These are phyloP conservation scores for Colletotrichum lupini DNA, from an alignment of 2,329 filamentous ascomycete genomes.

Conservation along the genomic window DNA sequence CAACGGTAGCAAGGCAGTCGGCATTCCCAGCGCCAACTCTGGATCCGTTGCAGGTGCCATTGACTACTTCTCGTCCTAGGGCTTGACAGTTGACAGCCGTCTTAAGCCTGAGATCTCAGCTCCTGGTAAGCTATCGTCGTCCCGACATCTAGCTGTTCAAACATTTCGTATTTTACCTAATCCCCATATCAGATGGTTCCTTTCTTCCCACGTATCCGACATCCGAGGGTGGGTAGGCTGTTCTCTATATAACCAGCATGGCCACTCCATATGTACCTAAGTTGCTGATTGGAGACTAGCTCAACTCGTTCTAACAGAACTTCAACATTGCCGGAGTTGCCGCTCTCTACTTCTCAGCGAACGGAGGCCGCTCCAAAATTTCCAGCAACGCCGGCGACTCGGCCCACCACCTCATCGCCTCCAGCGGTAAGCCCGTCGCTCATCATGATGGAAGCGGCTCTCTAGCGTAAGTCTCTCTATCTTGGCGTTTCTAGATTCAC, in stretches of 20 bases:
- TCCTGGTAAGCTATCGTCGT: constrained; percentile 50
- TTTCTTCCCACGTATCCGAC: neutral
- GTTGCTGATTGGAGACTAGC: accelerated
- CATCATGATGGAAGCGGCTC: constrained; percentile 20
- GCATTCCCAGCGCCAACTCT: neutral
- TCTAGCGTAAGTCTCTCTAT: constrained; percentile 18
- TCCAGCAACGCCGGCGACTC: neutral
- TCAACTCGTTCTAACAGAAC: neutral
- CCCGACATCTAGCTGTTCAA: no score
- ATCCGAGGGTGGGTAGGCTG: neutral
- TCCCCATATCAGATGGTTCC: neutral
- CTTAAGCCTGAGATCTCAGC: constrained; percentile 66
- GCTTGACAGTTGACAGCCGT: constrained; percentile 68
- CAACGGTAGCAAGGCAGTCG: neutral
- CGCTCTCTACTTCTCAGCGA: neutral
- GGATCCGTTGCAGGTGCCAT: neutral
- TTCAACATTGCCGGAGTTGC: neutral
- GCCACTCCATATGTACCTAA: neutral
- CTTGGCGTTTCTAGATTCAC: neutral
- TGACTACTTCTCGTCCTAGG: constrained; percentile 67
- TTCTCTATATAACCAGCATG: neutral
- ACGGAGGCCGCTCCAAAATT: neutral
- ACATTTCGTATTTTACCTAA: neutral
- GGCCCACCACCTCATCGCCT: neutral
- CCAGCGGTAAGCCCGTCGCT: constrained; percentile 16